phyloP scores from a whole-genome alignment of 2,329 filamentous ascomycete genomes.

The Colletotrichum caudatum region DNA sequence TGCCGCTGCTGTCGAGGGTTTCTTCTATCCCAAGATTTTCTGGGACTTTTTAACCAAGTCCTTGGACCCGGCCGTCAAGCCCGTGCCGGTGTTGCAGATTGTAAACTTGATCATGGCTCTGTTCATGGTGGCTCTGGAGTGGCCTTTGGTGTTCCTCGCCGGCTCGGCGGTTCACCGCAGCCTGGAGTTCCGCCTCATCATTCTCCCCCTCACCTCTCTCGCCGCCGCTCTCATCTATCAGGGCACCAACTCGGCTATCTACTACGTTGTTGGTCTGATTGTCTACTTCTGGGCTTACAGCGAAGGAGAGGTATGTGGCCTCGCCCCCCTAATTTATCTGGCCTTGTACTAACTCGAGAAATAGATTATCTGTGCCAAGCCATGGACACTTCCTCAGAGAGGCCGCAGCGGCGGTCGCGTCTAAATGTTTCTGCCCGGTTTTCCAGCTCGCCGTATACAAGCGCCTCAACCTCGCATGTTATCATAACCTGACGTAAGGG shows the following conservation, averaged over 20 bases:
- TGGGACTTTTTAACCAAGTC: slow-evolving; percentile 96
- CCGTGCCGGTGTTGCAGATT: slow-evolving; percentile 88
- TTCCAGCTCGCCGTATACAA: slow-evolving; percentile 6
- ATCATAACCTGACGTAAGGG: slow-evolving; percentile 19
- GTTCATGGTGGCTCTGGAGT: slow-evolving; percentile 86
- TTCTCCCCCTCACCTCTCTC: slow-evolving; percentile 83
- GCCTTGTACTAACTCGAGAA: slow-evolving; percentile 40
- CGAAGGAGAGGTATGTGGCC: slow-evolving; percentile 83
- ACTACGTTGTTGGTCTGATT: slow-evolving; percentile 86
- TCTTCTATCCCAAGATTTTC: slow-evolving; percentile 99
- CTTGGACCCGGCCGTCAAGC: slow-evolving; percentile 86
- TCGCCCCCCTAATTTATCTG: not conserved
- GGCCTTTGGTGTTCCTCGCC: slow-evolving; percentile 83
- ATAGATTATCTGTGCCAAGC: slow-evolving; percentile 75
- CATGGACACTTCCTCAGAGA: slow-evolving; percentile 76
- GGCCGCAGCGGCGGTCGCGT: slow-evolving; percentile 48
- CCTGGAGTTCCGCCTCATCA: slow-evolving; percentile 84
- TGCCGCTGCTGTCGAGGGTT: slow-evolving; percentile 82
- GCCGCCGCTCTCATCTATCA: slow-evolving; percentile 87
- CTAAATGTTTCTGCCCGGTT: slow-evolving; percentile 9
- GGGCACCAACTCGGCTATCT: slow-evolving; percentile 89
- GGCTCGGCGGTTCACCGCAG: slow-evolving; percentile 85
- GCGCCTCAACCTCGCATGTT: slow-evolving; percentile 24
- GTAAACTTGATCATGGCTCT: slow-evolving; percentile 89
- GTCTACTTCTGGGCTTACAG: slow-evolving; percentile 98